A percentile compares a stretch with the other conserved stretches of the same genome.
Evolutionary conservation across 176 grass and related monocot species (phyloP).

Genomic region (Carex littledalei): DNA sequence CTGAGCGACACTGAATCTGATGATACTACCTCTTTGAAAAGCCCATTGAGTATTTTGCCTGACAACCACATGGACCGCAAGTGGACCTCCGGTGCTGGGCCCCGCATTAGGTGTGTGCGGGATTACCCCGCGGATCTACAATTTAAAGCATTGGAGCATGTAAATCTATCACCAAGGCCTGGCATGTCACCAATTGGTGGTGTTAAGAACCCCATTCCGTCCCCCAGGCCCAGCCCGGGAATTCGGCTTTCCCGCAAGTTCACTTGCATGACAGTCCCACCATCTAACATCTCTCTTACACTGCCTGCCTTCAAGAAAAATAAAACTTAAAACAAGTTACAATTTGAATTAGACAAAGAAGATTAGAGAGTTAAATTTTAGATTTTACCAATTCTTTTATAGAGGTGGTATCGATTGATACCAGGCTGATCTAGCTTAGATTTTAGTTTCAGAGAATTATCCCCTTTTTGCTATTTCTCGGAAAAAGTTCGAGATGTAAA

Average conservation of each 20-base stretch:
- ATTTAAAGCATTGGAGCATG: slow-evolving; percentile 81
- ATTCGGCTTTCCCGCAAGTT: slow-evolving; percentile 77
- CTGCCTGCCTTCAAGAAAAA: slow-evolving; percentile 56
- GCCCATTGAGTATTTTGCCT: not conserved
- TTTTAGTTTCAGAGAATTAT: not conserved
- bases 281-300: slow-evolving; percentile 41
- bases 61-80: slow-evolving; percentile 39
- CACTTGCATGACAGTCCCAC: slow-evolving; percentile 42
- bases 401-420: not conserved
- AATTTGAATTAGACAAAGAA: not conserved
- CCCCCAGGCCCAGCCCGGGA: slow-evolving; percentile 60
- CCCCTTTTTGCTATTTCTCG: not conserved
- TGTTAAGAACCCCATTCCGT: slow-evolving; percentile 59
- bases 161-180: slow-evolving; percentile 77
- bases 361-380: not conserved
- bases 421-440: slow-evolving; percentile 3
- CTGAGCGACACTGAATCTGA: slow-evolving; percentile 2
- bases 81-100: slow-evolving; percentile 67
- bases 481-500: slow-evolving; percentile 12
- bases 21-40: not conserved
- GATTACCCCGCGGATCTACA: slow-evolving; percentile 89
- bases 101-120: slow-evolving; percentile 80
- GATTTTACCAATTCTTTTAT: not conserved
- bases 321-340: slow-evolving; percentile 23
- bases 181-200: slow-evolving; percentile 38